phyloP scores from a whole-genome alignment of 768 basidiomycete genomes.

The Fistulinella prunicolor region DNA sequence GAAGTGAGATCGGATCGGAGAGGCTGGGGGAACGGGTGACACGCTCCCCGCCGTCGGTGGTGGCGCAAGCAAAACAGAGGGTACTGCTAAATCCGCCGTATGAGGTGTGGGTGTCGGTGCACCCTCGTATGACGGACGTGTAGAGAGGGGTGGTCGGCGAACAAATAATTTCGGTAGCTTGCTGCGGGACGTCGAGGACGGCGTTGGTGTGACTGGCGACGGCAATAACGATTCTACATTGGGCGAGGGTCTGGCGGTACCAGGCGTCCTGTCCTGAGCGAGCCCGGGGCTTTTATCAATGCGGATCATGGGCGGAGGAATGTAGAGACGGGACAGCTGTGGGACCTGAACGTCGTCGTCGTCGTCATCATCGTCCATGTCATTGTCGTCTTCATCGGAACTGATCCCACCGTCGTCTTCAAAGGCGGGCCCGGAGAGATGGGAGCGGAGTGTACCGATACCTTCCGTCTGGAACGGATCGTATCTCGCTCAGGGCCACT shows the following conservation, averaged over 20 bases:
- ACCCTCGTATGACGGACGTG: conserved; percentile 30
- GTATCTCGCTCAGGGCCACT: not conserved
- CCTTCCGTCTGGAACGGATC: conserved; percentile 64
- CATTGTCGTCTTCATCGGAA: conserved; percentile 44
- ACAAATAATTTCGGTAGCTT: conserved; percentile 36
- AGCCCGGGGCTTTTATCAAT: conserved; percentile 16
- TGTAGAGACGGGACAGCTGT: conserved; percentile 22
- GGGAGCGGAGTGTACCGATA: conserved; percentile 76
- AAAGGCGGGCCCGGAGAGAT: conserved; percentile 50
- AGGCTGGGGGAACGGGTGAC: conserved; percentile 18
- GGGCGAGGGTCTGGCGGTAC: conserved; percentile 24
- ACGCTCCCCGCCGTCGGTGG: conserved; percentile 11
- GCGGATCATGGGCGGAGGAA: conserved; percentile 19
- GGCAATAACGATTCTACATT: conserved; percentile 17
- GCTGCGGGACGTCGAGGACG: conserved; percentile 19
- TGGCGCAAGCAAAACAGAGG: conserved; percentile 16
- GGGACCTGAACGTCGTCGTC: conserved; percentile 33
- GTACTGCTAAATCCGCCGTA: not conserved
- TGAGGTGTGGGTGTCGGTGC: conserved; percentile 3
- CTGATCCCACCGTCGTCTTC: conserved; percentile 81
- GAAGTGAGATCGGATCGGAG: conserved; percentile 20
- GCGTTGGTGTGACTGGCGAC: conserved; percentile 29
- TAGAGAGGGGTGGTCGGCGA: conserved; percentile 31
- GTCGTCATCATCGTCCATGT: conserved; percentile 27
- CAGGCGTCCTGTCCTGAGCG: conserved; percentile 15